phyloP scores from a whole-genome alignment of 1,139 yeast species.

The Debaryomyces robertsiae region DNA sequence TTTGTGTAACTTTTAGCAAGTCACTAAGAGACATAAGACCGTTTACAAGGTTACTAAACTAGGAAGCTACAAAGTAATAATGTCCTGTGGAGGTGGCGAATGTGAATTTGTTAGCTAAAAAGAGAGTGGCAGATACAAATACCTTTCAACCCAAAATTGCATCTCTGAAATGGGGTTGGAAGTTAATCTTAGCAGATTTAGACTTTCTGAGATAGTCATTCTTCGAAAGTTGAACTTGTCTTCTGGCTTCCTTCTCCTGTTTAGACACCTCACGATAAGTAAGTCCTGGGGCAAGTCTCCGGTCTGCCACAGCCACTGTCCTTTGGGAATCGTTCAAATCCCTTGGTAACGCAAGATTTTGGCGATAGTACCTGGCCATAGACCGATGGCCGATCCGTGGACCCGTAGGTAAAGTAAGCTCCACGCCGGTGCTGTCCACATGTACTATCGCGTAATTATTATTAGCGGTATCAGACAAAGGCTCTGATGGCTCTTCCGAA shows the following conservation, averaged over 20 bases:
- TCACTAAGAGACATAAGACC: too few species aligned
- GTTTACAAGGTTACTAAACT: too few species aligned
- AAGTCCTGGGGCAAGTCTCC: constrained; percentile 45
- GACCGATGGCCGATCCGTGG: constrained; percentile 51
- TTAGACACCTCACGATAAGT: constrained; percentile 31
- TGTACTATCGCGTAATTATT: constrained; percentile 37
- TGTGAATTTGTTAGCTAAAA: too few species aligned
- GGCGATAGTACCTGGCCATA: constrained; percentile 47
- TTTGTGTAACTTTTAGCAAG: constrained; percentile 7
- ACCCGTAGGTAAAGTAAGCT: constrained; percentile 51
- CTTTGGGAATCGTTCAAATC: constrained; percentile 30
- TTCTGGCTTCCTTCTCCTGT: constrained; percentile 38
- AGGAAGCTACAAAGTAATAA: too few species aligned
- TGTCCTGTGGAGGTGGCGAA: too few species aligned
- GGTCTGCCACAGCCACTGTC: constrained; percentile 43
- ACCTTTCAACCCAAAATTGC: constrained; percentile 30
- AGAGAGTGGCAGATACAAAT: constrained; percentile 7
- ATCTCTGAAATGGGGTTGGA: constrained; percentile 43
- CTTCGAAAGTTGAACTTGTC: constrained; percentile 26
- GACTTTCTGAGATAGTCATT: constrained; percentile 30
- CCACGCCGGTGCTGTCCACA: constrained; percentile 44
- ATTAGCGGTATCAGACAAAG: constrained; percentile 21
- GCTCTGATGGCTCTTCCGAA: constrained; percentile 16
- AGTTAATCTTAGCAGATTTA: constrained; percentile 33
- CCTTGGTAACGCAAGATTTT: constrained; percentile 32